Evolutionary conservation across 2,329 filamentous ascomycete genomes (phyloP).

Genomic region (Alternaria viburni): DNA sequence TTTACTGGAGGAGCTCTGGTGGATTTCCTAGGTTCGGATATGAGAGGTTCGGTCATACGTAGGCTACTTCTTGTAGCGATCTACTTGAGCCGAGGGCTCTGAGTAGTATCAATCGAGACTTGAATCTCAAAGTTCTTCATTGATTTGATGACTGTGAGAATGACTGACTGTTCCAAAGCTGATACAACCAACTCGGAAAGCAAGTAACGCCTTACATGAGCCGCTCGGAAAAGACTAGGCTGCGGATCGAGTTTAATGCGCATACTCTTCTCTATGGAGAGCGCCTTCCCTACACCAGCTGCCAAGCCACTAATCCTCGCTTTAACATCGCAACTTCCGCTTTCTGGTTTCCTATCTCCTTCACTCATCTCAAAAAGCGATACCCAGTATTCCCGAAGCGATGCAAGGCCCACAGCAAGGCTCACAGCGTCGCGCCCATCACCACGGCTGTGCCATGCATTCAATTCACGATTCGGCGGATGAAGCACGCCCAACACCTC

Average conservation of each 20-base stretch:
- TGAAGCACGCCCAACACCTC: not conserved
- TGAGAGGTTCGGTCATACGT: not conserved
- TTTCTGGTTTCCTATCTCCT: not conserved
- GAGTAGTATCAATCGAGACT: not conserved
- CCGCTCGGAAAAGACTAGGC: too few relatives aligned
- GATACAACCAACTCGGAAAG: too few relatives aligned
- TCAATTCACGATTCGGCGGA: not conserved
- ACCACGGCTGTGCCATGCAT: not conserved
- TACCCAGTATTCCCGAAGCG: not conserved
- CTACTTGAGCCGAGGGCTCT: not conserved
- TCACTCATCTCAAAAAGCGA: not conserved
- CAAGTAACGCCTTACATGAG: too few relatives aligned
- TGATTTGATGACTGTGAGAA: too few relatives aligned
- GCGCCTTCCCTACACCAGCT: not conserved
- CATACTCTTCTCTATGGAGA: too few relatives aligned
- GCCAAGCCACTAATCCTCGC: not conserved
- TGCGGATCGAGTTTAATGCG: too few relatives aligned
- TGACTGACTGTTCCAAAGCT: too few relatives aligned
- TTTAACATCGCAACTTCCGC: accelerated
- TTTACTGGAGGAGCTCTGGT: not conserved
- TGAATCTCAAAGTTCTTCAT: too few relatives aligned
- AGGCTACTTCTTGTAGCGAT: not conserved
- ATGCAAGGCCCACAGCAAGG: not conserved
- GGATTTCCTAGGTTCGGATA: not conserved
- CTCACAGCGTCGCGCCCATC: not conserved